Percentiles rank a stretch among this genome's conserved stretches.
phyloP scores from a whole-genome alignment of 2,329 filamentous ascomycete species.

The Mycosphaerella sp. region DNA sequence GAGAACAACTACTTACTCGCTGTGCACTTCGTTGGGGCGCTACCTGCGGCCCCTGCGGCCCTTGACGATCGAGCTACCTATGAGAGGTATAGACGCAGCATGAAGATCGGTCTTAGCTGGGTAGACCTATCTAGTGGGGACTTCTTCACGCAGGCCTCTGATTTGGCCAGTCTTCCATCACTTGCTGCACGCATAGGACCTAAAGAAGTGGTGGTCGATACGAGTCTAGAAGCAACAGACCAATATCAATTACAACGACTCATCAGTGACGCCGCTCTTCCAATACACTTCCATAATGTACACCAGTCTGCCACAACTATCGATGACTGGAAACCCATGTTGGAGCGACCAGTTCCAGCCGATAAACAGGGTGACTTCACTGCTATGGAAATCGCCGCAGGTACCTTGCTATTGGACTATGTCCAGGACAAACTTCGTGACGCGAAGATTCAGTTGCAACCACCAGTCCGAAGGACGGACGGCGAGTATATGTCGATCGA shows the following conservation, averaged over 20 bases:
- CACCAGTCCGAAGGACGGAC: slow-evolving; percentile 67
- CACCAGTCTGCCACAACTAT: slow-evolving; percentile 43
- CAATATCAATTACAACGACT: slow-evolving; percentile 24
- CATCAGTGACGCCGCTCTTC: slow-evolving; percentile 47
- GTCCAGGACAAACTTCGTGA: slow-evolving; percentile 73
- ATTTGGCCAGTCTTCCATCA: slow-evolving; percentile 66
- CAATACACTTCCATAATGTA: slow-evolving; percentile 64
- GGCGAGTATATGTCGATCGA: slow-evolving; percentile 84
- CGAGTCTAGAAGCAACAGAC: slow-evolving; percentile 45
- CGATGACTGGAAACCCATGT: slow-evolving; percentile 65
- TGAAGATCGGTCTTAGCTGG: slow-evolving; percentile 75
- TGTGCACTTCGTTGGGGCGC: slow-evolving; percentile 53
- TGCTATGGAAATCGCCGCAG: slow-evolving; percentile 64
- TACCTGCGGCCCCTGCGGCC: slow-evolving; percentile 6
- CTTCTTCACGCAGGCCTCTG: slow-evolving; percentile 77
- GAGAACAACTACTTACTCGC: slow-evolving; percentile 89
- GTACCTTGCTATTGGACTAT: slow-evolving; percentile 76
- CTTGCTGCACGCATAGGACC: slow-evolving; percentile 77
- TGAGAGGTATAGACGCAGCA: slow-evolving; percentile 34
- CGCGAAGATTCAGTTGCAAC: slow-evolving; percentile 72
- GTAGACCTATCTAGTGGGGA: slow-evolving; percentile 90
- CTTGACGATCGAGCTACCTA: slow-evolving; percentile 23
- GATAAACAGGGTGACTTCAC: slow-evolving; percentile 55
- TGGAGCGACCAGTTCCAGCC: slow-evolving; percentile 64
- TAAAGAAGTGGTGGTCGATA: slow-evolving; percentile 73